Percentiles rank a stretch among this genome's conserved stretches.
Conservation (phyloP, 177 flowering plant species). For the Vitis hybrid region DNA sequence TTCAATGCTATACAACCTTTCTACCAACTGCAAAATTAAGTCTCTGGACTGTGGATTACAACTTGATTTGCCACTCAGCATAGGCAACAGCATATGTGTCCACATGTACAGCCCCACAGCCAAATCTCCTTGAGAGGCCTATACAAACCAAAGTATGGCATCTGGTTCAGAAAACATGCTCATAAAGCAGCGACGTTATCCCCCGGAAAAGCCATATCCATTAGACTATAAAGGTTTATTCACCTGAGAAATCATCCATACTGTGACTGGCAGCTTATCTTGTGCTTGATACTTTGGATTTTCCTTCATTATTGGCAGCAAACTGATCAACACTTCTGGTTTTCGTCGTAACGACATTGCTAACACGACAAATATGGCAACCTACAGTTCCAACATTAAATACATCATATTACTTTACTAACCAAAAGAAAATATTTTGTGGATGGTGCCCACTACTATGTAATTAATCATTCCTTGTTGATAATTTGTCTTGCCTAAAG, state of each 20-base stretch:
- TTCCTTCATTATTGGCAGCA: conserved; percentile 26
- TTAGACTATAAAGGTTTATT: background rate
- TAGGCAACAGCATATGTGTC: conserved; percentile 26
- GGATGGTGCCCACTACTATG: too few species aligned
- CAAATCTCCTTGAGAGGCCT: conserved; percentile 37
- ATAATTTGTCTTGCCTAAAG: too few species aligned
- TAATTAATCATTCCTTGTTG: too few species aligned
- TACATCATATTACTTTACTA: background rate
- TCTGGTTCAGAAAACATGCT: background rate
- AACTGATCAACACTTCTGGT: conserved; percentile 31
- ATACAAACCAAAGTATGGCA: background rate
- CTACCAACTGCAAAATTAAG: conserved; percentile 33
- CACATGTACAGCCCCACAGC: conserved; percentile 33
- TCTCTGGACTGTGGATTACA: conserved; percentile 35
- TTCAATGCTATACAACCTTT: conserved; percentile 22
- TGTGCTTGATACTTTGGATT: conserved; percentile 36
- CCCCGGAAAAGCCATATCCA: background rate
- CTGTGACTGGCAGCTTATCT: conserved; percentile 36
- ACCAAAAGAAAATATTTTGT: background rate
- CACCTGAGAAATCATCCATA: conserved; percentile 39
- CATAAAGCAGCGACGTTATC: background rate
- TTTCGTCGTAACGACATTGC: conserved; percentile 35
- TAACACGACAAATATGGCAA: conserved; percentile 35
- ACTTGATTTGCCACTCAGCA: conserved; percentile 24
- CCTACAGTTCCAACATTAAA: conserved; percentile 21